Conservation (phyloP, 2,329 filamentous ascomycete species). For the Pestalotiopsis sp. region DNA sequence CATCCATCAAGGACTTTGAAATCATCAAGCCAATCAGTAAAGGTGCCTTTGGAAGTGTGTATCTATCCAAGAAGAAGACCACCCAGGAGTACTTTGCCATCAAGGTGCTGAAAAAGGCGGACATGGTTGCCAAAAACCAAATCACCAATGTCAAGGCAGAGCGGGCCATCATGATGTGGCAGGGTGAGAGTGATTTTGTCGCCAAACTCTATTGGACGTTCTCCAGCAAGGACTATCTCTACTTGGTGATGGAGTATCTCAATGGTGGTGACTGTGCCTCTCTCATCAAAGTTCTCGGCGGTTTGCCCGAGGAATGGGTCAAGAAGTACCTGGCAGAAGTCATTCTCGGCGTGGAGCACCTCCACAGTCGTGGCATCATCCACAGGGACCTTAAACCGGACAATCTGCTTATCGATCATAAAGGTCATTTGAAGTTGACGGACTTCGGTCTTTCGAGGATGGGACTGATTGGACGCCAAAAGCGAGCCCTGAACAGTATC, state of each 20-base stretch:
- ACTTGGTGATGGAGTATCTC: conserved; percentile 98
- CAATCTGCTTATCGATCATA: conserved; percentile 95
- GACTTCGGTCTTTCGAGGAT: conserved; percentile 97
- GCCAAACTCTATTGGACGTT: conserved; percentile 99
- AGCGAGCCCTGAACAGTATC: conserved; percentile 79
- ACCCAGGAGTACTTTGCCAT: conserved; percentile 98
- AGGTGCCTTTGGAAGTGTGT: conserved; percentile 96
- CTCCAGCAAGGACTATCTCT: conserved; percentile 98
- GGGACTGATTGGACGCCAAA: conserved; percentile 95
- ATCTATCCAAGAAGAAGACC: conserved; percentile 96
- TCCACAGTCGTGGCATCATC: conserved; percentile 92
- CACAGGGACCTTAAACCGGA: conserved; percentile 97
- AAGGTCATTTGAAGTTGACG: conserved; percentile 93
- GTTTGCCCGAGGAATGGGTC: conserved; percentile 93
- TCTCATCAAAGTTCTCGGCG: conserved; percentile 89
- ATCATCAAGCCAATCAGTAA: conserved; percentile 99
- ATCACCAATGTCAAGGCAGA: conserved; percentile 99
- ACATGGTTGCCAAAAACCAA: conserved; percentile 99
- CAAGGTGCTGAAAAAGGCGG: conserved; percentile 98
- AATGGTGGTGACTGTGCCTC: conserved; percentile 98
- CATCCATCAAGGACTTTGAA: conserved; percentile 98
- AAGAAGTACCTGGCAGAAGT: conserved; percentile 98
- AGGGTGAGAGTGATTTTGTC: conserved; percentile 98
- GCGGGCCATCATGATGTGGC: conserved; percentile 99
- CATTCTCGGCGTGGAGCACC: conserved; percentile 92